Conservation (phyloP, 768 basidiomycete species). For the Pholiota molesta region DNA sequence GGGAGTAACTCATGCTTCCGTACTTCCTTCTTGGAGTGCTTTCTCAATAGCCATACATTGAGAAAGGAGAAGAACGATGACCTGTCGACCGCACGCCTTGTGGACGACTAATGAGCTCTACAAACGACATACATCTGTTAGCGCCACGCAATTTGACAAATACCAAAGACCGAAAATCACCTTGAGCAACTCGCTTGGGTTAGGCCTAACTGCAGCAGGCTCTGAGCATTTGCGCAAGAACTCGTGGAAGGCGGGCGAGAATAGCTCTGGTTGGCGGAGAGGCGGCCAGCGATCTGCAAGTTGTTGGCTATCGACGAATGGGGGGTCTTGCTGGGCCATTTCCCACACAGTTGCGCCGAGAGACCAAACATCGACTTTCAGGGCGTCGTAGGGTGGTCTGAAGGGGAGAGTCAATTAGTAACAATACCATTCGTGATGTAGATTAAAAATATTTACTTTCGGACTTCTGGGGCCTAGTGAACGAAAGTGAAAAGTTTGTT, state of each 20-base stretch:
- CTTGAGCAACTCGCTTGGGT: slow-evolving; percentile 57
- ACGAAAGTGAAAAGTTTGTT: slow-evolving; percentile 18
- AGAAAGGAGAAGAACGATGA: slow-evolving; percentile 66
- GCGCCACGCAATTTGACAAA: neutral
- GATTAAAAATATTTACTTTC: slow-evolving; percentile 50
- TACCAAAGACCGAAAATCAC: slow-evolving; percentile 37
- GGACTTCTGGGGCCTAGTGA: slow-evolving; percentile 69
- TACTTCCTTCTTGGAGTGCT: slow-evolving; percentile 27
- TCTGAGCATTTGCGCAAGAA: slow-evolving; percentile 72
- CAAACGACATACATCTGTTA: neutral
- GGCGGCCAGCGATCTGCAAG: slow-evolving; percentile 69
- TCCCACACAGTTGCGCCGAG: slow-evolving; percentile 87
- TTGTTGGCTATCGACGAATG: slow-evolving; percentile 63
- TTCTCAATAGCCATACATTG: slow-evolving; percentile 73
- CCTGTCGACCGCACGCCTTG: slow-evolving; percentile 67
- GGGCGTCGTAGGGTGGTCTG: slow-evolving; percentile 71
- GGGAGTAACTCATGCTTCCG: slow-evolving; percentile 9
- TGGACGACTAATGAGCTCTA: slow-evolving; percentile 64
- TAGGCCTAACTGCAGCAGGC: slow-evolving; percentile 57
- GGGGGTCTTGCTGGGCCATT: slow-evolving; percentile 73
- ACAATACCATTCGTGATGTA: neutral
- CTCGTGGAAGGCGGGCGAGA: slow-evolving; percentile 71
- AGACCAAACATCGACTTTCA: slow-evolving; percentile 82
- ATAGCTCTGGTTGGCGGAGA: slow-evolving; percentile 57
- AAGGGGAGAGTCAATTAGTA: neutral